phyloP scores from a whole-genome alignment of 805 yeast species.

The Clavispora santaluciae region DNA sequence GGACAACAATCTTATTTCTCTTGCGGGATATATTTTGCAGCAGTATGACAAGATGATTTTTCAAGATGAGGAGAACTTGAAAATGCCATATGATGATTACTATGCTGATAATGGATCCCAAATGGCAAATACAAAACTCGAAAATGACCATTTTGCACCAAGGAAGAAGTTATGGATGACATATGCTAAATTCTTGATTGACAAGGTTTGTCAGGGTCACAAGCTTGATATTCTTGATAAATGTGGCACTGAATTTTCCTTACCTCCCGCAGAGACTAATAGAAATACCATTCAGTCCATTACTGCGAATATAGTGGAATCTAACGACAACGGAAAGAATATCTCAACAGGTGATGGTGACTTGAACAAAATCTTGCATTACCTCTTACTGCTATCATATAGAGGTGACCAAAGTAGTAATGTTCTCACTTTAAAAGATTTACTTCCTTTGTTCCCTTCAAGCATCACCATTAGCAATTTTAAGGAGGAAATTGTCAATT shows the following conservation, averaged over 20 bases:
- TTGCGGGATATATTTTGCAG: slow-evolving; percentile 39
- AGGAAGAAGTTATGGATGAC: slow-evolving; percentile 73
- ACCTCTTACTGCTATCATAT: slow-evolving; percentile 29
- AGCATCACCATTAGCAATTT: slow-evolving; percentile 75
- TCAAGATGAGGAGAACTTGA: slow-evolving; percentile 1
- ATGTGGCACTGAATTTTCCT: neutral
- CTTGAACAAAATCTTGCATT: slow-evolving; percentile 25
- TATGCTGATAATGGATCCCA: slow-evolving; percentile 36
- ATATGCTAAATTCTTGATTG: slow-evolving; percentile 50
- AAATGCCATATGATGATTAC: slow-evolving; percentile 50
- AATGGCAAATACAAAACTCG: slow-evolving; percentile 27
- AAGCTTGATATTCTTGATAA: neutral
- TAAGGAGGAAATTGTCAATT: slow-evolving; percentile 74
- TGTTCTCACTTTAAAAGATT: slow-evolving; percentile 65
- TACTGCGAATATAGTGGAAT: neutral
- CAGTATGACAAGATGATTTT: slow-evolving; percentile 24
- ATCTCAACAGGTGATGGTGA: slow-evolving; percentile 1
- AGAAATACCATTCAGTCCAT: neutral
- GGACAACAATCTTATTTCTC: slow-evolving; percentile 50
- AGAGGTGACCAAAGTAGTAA: slow-evolving; percentile 18
- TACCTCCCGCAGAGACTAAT: neutral
- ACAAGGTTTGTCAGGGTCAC: slow-evolving; percentile 12
- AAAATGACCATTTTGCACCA: slow-evolving; percentile 31
- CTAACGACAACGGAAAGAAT: neutral
- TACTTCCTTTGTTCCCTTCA: slow-evolving; percentile 82